Evolutionary conservation across 2,329 filamentous ascomycete genomes (phyloP), one percentile per base, ranked within the genome.

Genomic region (Zasmidium citrigriseum): DNA sequence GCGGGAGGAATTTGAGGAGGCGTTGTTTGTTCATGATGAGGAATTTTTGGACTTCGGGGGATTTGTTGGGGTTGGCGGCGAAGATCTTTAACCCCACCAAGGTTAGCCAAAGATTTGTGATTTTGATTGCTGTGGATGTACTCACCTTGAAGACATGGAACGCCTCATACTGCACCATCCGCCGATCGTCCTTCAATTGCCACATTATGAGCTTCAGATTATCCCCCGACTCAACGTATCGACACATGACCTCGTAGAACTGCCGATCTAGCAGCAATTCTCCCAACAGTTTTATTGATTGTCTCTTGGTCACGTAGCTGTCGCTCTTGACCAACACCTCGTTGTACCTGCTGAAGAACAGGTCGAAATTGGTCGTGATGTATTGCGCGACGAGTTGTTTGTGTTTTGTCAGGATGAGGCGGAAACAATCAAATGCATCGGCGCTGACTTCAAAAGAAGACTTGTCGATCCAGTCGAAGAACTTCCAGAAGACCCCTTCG

Each of bases 171-270:
- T 98, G 95, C 62, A 99, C 95, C 93, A 99, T 99, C 76, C 96
- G 95, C 67, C 93, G 86, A 75, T 98, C 93, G 74, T 98, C 95
- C 66, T 92, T 88, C 61, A 99, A 80, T 59, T 99, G 82, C 75
- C 96, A 98, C 95, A 99, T 99, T 79, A 93, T 95, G 64, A 98
- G 89, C 79, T 99, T 99, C 67, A 99, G 84, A 72, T 99, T 93
- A 73, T 98, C 93, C 60, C 93, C 93, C 50, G 89, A 88, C 74
- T 96, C 93, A 58, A 99, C 95, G 73, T 98, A 99, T 62, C 89
- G 87, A 57, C 93, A 98, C 95, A 99, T 99, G 72, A 98, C 91
- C 72, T 88, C 91, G 80, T 99, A 99, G 77, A 99, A 98, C 63
- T 93, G 91, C 46, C 95, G 87, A 75, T 98, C 95, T 29, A 99